These are phyloP conservation scores for Babesia bigemina DNA, from an alignment of 169 alveolate genomes.

Conservation along the genomic window DNA sequence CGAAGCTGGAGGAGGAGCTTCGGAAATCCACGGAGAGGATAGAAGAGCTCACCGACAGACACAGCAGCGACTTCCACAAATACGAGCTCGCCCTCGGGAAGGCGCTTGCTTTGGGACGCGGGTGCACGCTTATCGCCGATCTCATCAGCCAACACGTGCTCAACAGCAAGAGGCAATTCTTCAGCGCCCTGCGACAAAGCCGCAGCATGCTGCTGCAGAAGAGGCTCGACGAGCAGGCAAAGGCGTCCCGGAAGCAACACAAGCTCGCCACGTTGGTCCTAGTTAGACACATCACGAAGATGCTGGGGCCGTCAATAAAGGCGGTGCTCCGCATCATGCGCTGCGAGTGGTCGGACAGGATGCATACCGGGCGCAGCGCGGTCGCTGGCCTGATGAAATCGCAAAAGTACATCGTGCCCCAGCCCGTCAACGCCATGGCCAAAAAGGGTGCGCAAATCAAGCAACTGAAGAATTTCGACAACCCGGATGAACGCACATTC, in stretches of 20 bases:
- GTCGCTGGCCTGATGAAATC: not conserved
- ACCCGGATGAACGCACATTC: not conserved
- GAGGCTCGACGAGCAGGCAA: conserved; percentile 5
- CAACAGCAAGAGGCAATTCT: not conserved
- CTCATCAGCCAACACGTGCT: not conserved
- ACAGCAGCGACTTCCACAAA: conserved; percentile 30
- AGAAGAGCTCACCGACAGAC: conserved; percentile 26
- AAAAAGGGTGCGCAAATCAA: no score
- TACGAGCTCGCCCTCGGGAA: conserved; percentile 53
- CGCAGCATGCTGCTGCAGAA: not conserved
- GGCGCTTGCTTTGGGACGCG: conserved; percentile 57
- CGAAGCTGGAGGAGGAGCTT: conserved; percentile 17
- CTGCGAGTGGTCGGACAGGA: not conserved
- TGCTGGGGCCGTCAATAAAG: not conserved
- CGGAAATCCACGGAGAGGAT: conserved; percentile 25
- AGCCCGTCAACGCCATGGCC: not conserved
- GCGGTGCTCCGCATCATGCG: conserved; percentile 11
- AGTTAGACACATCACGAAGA: not conserved
- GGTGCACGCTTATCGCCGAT: conserved; percentile 7
- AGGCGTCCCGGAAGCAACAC: conserved; percentile 1
- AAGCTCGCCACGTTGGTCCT: conserved; percentile 19
- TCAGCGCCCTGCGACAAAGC: not conserved
- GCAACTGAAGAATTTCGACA: not conserved
- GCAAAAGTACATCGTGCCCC: not conserved
- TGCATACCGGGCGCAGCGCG: not conserved